Percentiles rank a stretch among this genome's conserved stretches.
Conservation (phyloP, 2,329 filamentous ascomycete genomes). For the Ceratocystis papillata region DNA sequence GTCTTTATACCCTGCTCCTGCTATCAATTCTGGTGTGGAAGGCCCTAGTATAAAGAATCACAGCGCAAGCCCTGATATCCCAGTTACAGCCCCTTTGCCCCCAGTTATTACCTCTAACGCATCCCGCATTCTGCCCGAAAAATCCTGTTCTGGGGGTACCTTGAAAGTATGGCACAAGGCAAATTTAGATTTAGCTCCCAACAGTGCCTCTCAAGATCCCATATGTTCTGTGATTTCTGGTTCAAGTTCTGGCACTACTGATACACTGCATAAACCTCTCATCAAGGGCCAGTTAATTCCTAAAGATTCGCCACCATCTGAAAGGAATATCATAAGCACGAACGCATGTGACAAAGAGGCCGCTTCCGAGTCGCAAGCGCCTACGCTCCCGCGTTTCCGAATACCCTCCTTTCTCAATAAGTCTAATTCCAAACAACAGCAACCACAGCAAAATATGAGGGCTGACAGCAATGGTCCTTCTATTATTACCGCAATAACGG, state of each 20-base stretch:
- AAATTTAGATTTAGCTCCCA: too few species aligned
- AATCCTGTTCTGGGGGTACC: neutral
- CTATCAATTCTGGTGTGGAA: neutral
- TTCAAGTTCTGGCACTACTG: neutral
- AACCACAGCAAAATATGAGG: neutral
- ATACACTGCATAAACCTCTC: neutral
- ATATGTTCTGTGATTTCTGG: neutral
- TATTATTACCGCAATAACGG: conserved; percentile 9
- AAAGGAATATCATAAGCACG: neutral
- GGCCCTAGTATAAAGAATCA: neutral
- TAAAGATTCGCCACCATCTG: neutral
- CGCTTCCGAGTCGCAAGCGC: neutral
- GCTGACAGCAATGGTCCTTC: neutral
- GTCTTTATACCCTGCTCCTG: neutral
- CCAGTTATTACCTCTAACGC: neutral
- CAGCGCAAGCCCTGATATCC: neutral
- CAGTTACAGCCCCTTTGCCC: neutral
- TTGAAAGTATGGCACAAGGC: too few species aligned
- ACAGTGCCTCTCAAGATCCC: too few species aligned
- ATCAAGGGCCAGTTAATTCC: neutral
- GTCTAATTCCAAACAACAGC: neutral
- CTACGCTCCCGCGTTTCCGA: neutral
- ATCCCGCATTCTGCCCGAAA: neutral
- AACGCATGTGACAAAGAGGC: neutral
- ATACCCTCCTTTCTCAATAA: neutral